Conservation (phyloP, 345 rosid genomes). For the Melaleuca alternifolia region DNA sequence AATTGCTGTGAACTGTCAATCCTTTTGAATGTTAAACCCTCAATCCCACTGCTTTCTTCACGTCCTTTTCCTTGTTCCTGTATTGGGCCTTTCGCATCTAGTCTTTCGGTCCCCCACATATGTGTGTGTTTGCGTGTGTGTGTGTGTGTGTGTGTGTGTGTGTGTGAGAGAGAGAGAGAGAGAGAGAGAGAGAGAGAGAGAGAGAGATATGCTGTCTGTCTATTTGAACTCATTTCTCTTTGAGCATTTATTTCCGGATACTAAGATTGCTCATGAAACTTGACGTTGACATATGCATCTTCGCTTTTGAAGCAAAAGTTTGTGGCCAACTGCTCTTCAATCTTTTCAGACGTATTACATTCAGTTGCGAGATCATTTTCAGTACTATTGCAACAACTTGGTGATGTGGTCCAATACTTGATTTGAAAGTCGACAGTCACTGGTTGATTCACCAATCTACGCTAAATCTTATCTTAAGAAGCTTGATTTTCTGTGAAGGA, state of each 20-base stretch:
- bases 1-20: slow-evolving; percentile 5
- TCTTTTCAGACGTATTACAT: not conserved
- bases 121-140: no score
- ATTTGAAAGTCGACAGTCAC: not conserved
- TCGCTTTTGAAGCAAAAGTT: not conserved
- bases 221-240: not conserved
- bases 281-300: not conserved
- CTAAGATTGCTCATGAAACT: not conserved
- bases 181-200: not conserved
- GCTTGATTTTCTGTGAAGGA: not conserved
- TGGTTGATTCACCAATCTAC: not conserved
- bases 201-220: not conserved
- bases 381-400: not conserved
- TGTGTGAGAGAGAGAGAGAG: no score
- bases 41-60: not conserved
- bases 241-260: not conserved
- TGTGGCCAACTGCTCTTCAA: not conserved
- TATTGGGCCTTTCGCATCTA: not conserved
- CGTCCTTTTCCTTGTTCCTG: not conserved
- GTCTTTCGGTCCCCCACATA: not conserved
- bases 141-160: no score
- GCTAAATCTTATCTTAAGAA: not conserved
- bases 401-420: not conserved
- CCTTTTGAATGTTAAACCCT: not conserved
- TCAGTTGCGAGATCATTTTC: not conserved